phyloP scores from a whole-genome alignment of 1,139 yeast species.

The Pichia sp. region DNA sequence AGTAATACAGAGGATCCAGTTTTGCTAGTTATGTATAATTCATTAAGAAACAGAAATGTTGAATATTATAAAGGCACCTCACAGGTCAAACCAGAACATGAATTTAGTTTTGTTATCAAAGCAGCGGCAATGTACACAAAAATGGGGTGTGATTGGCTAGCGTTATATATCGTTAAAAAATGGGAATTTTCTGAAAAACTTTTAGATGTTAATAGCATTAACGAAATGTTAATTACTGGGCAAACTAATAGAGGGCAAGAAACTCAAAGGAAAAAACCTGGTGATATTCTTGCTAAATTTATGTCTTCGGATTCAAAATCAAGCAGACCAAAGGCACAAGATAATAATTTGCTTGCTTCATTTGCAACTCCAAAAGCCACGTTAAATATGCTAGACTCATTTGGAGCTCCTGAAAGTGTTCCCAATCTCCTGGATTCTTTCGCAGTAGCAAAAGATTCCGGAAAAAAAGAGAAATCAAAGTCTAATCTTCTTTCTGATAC shows the following conservation, averaged over 20 bases:
- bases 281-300: constrained; percentile 18
- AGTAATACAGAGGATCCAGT: constrained; percentile 66
- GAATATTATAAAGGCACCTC: constrained; percentile 45
- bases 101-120: constrained; percentile 54
- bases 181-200: constrained; percentile 52
- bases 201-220: background rate
- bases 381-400: constrained; percentile 6
- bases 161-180: constrained; percentile 52
- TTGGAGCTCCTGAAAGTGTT: background rate
- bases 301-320: background rate
- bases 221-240: background rate
- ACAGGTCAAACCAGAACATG: constrained; percentile 42
- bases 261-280: constrained; percentile 11
- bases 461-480: too few relatives aligned
- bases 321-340: background rate
- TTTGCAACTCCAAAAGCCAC: background rate
- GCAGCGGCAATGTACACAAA: constrained; percentile 64
- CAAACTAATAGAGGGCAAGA: background rate
- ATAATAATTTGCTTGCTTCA: constrained; percentile 1
- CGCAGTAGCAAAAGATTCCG: too few relatives aligned
- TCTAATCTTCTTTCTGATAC: too few relatives aligned
- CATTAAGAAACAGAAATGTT: constrained; percentile 46
- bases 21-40: constrained; percentile 56
- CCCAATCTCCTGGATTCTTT: too few relatives aligned
- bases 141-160: constrained; percentile 88